Percentiles rank a stretch among this genome's conserved stretches.
phyloP scores from a whole-genome alignment of 179 eudicot genomes.

The Amaranthus tricolor region DNA sequence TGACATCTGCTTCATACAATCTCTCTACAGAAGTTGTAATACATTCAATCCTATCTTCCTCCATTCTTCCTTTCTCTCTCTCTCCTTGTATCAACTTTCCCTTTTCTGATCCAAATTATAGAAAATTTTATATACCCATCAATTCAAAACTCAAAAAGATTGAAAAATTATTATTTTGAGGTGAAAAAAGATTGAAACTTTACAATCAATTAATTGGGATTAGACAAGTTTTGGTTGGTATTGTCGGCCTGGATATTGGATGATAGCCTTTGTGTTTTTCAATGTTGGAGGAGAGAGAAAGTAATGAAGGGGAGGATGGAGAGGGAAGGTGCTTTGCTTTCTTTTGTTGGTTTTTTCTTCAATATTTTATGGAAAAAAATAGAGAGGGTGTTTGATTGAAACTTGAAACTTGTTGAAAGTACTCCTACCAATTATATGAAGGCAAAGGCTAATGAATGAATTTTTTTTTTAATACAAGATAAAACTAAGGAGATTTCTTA shows the following conservation, averaged over 20 bases:
- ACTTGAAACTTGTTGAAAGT: no score
- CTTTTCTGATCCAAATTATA: constrained; percentile 10
- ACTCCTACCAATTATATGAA: no score
- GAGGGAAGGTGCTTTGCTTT: constrained; percentile 31
- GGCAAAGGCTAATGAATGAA: no score
- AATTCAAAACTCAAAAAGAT: constrained; percentile 25
- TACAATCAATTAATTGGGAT: constrained; percentile 22
- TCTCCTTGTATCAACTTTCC: background rate
- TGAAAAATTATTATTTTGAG: no score
- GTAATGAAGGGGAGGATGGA: background rate
- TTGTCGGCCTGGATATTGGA: constrained; percentile 24
- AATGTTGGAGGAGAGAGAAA: constrained; percentile 18
- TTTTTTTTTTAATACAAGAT: no score
- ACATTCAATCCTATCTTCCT: constrained; percentile 42
- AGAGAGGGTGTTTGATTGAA: constrained; percentile 18
- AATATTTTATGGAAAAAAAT: background rate
- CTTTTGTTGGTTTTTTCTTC: constrained; percentile 20
- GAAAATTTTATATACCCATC: constrained; percentile 25
- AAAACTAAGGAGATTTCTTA: no score
- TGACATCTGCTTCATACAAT: constrained; percentile 35
- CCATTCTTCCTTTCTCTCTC: constrained; percentile 27
- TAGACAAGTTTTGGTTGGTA: constrained; percentile 26
- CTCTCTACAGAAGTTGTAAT: constrained; percentile 31
- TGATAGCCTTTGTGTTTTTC: constrained; percentile 11
- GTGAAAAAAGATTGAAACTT: constrained; percentile 29